Percentiles rank a stretch among this genome's conserved stretches.
Conservation (phyloP, 176 grass and related monocot genomes). For the Panicum miliaceum region DNA sequence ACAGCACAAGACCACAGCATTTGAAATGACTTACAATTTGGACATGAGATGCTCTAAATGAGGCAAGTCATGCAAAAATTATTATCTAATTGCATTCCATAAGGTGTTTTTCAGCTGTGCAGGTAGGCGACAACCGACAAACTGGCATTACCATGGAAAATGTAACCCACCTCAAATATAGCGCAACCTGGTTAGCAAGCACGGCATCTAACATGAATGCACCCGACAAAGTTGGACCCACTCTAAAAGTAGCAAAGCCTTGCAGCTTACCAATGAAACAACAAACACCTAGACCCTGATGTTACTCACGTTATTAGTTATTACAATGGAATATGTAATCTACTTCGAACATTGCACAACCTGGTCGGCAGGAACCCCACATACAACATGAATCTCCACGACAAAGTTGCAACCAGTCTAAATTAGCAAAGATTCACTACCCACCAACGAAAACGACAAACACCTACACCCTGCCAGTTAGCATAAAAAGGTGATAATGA, state of each 20-base stretch:
- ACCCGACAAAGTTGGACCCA: neutral
- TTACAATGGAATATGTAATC: neutral
- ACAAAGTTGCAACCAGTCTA: neutral
- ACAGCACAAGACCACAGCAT: neutral
- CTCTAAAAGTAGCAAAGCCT: conserved; percentile 23
- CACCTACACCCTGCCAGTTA: neutral
- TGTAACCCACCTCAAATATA: neutral
- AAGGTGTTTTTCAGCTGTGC: neutral
- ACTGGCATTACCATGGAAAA: neutral
- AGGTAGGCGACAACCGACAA: conserved; percentile 20
- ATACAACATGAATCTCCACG: neutral
- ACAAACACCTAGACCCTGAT: neutral
- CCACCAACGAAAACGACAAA: neutral
- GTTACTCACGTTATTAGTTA: neutral
- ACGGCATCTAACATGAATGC: neutral
- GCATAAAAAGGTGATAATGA: neutral
- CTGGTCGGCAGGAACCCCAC: neutral
- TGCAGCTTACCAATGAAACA: neutral
- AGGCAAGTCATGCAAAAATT: neutral
- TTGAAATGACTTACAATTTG: neutral
- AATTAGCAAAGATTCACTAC: conserved; percentile 1
- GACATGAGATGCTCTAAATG: neutral
- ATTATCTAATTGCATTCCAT: conserved; percentile 19
- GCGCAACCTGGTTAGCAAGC: neutral
- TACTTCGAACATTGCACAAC: neutral